Base-by-base conservation (phyloP, 495 filamentous ascomycete species). In the Penicillium fimorum region DNA sequence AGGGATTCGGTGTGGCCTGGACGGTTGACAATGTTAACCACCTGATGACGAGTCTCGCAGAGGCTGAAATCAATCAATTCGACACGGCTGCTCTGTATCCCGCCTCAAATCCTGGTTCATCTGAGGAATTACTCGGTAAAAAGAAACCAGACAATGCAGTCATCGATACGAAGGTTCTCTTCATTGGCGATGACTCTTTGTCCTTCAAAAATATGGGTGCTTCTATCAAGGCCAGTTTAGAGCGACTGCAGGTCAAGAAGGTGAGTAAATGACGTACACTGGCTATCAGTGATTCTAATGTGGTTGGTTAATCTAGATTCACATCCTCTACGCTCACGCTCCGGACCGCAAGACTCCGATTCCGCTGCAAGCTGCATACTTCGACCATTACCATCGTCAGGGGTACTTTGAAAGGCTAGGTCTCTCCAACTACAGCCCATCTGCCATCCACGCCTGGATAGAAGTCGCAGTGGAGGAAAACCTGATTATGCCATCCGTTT, bases 31-130 rank as follows among this genome's bases (percentile, higher is more conserved):
- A 52, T 32, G 20, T 60, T 1, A 20, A 47, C 32, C 42, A 43
- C 17, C 37, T 63, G 22, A 47, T 63, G 22, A 44, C 5, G 6
- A 22, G 24, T 4, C 58, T 63, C 11, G 35, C 54, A 4, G 38
- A 24, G 13, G 51, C 51, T n/a, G 47, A 18, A 10, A 60, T 63
- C 44, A 24, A 37, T 7, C 57, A 60, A 17, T 63, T 57, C 15
- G 61, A 63, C 27, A 63, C 61, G 2, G 61, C 61, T 20, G 42
- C 47, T 8, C 38, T 63, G 5, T 60, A 63, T 24, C 61, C 61
- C 8, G 49, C 49, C 3, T 57, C 53, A 32, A 52, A 60, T 27
- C 43, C 52, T 5, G 57, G 57, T 25, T 48, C 4, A n/a, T 53
- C 61, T 3, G 61, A 63, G 33, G 18, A 40, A 0, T 37, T 61